phyloP scores from a whole-genome alignment of 2,329 filamentous ascomycete species.

The Scedosporium apiospermum region DNA sequence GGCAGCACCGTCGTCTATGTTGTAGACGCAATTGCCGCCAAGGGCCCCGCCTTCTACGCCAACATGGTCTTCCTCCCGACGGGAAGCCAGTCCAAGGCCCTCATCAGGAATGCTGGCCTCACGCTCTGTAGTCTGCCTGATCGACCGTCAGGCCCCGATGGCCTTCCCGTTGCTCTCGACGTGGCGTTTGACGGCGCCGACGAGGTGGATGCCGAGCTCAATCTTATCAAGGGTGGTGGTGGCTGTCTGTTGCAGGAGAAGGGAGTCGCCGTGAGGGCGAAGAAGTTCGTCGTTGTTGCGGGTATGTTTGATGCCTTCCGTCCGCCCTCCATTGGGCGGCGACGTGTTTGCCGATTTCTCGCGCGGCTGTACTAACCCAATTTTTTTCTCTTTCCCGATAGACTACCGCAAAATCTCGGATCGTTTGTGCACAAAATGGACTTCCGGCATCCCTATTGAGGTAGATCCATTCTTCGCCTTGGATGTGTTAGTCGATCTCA shows the following conservation, averaged over 20 bases:
- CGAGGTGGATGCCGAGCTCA: slow-evolving; percentile 88
- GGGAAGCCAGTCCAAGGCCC: slow-evolving; percentile 79
- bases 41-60: slow-evolving; percentile 42
- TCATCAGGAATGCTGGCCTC: slow-evolving; percentile 73
- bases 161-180: slow-evolving; percentile 52
- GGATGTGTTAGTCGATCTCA: slow-evolving; percentile 65
- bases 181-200: slow-evolving; percentile 95
- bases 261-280: slow-evolving; percentile 75
- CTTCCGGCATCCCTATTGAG: slow-evolving; percentile 74
- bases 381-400: slow-evolving; percentile 17
- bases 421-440: slow-evolving; percentile 68
- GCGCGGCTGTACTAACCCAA: not conserved
- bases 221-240: slow-evolving; percentile 95
- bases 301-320: slow-evolving; percentile 36
- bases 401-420: slow-evolving; percentile 86
- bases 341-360: not conserved
- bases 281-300: slow-evolving; percentile 80
- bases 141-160: slow-evolving; percentile 47
- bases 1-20: slow-evolving; percentile 78
- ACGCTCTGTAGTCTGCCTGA: slow-evolving; percentile 70
- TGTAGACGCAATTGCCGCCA: slow-evolving; percentile 66
- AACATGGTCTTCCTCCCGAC: slow-evolving; percentile 84
- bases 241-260: slow-evolving; percentile 99
- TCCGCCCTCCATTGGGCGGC: not conserved
- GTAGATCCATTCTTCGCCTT: slow-evolving; percentile 77